Evolutionary conservation across 208 protist species (phyloP).

Genomic region (Leishmania braziliensis): DNA sequence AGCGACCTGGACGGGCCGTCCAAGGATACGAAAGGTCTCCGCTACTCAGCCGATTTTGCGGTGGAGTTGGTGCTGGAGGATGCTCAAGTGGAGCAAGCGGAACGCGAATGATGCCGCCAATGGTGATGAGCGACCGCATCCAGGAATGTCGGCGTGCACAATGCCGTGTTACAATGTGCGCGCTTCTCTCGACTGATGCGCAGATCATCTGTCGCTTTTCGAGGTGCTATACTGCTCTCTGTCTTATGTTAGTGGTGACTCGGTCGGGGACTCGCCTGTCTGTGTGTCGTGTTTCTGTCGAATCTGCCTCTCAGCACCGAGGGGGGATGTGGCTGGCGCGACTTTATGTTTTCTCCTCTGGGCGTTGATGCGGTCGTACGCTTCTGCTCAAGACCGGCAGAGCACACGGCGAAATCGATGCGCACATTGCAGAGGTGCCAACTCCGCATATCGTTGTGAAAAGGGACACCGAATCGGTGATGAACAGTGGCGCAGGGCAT

Average conservation of each 20-base stretch:
- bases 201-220: neutral
- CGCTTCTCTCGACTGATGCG: neutral
- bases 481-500: neutral
- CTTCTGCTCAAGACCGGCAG: neutral
- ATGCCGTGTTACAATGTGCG: neutral
- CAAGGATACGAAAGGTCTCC: slow-evolving; percentile 69
- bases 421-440: neutral
- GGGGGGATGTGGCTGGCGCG: neutral
- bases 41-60: slow-evolving; percentile 69
- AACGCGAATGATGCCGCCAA: neutral
- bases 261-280: neutral
- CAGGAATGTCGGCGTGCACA: neutral
- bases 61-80: slow-evolving; percentile 48
- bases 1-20: slow-evolving; percentile 68
- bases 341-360: neutral
- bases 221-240: neutral
- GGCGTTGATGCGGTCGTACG: neutral
- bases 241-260: neutral
- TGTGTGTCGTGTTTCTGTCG: neutral
- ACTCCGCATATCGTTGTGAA: neutral
- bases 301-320: neutral
- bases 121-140: neutral
- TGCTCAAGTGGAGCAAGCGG: slow-evolving; percentile 13
- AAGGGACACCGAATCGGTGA: neutral
- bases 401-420: neutral